These are phyloP conservation scores for Lithocarpus polystachyus DNA, from an alignment of 306 rosid genomes.

Conservation along the genomic window DNA sequence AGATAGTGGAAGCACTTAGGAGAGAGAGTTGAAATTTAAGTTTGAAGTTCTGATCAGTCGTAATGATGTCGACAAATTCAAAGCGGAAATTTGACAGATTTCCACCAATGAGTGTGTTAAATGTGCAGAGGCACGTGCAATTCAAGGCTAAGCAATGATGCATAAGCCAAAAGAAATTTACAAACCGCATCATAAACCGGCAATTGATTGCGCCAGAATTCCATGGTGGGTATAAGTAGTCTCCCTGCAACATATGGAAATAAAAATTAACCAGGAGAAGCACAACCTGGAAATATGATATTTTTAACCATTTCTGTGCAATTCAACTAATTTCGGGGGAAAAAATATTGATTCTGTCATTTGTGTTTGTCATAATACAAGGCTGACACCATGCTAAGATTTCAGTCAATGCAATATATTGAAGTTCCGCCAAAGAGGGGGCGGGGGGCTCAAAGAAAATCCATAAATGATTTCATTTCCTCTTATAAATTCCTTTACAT, in stretches of 20 bases:
- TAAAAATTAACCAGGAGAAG: neutral
- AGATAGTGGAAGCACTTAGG: neutral
- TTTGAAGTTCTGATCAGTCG: neutral
- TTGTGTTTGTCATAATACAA: neutral
- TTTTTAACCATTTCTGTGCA: neutral
- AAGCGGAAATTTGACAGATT: neutral
- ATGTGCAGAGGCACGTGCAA: neutral
- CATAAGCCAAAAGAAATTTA: neutral
- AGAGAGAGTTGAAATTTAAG: neutral
- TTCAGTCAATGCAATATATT: neutral
- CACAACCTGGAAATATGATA: neutral
- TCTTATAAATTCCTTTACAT: too few relatives aligned
- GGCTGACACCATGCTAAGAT: neutral
- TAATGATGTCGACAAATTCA: neutral
- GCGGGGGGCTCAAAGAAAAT: neutral
- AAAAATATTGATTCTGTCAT: neutral
- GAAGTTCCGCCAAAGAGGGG: neutral
- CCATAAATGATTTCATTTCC: too few relatives aligned
- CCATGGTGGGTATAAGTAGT: slow-evolving; percentile 58
- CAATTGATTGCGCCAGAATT: slow-evolving; percentile 86
- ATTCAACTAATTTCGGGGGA: neutral
- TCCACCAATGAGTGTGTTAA: neutral
- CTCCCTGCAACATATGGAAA: slow-evolving; percentile 52
- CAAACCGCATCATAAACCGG: slow-evolving; percentile 69
- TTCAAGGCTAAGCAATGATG: neutral